These are phyloP conservation scores for Hypomyces perniciosus DNA, from an alignment of 2,329 filamentous ascomycete species.

Conservation along the genomic window DNA sequence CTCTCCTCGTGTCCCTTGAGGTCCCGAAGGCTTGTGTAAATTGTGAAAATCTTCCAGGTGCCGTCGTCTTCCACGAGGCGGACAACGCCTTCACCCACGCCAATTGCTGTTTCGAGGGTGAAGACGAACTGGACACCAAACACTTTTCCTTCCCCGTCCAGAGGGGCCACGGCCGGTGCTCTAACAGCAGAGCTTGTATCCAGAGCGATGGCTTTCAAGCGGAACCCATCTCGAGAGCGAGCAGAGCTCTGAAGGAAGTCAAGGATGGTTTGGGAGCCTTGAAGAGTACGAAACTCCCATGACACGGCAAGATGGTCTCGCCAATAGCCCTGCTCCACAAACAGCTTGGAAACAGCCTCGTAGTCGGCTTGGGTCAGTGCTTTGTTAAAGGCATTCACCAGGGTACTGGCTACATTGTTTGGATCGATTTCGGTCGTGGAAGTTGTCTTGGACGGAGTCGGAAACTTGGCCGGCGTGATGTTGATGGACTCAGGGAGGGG, in stretches of 20 bases:
- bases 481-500: constrained; percentile 44
- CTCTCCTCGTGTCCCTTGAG: constrained; percentile 50
- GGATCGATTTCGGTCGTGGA: constrained; percentile 25
- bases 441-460: constrained; percentile 21
- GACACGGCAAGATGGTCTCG: constrained; percentile 52
- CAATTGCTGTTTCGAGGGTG: constrained; percentile 45
- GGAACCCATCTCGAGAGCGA: constrained; percentile 30
- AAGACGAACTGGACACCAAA: constrained; percentile 53
- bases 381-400: constrained; percentile 37
- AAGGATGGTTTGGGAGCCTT: constrained; percentile 35
- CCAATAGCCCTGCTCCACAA: constrained; percentile 47
- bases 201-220: constrained; percentile 38
- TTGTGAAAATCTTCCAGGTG: constrained; percentile 56
- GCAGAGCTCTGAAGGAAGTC: constrained; percentile 31
- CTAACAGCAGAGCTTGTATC: constrained; percentile 40
- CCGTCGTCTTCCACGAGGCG: constrained; percentile 40
- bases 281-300: constrained; percentile 49
- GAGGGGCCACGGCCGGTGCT: constrained; percentile 35
- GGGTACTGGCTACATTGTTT: constrained; percentile 29
- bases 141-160: constrained; percentile 45
- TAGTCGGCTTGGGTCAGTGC: constrained; percentile 32
- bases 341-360: constrained; percentile 29
- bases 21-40: constrained; percentile 54
- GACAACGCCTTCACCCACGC: constrained; percentile 50
- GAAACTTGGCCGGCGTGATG: constrained; percentile 41